Evolutionary conservation across 768 basidiomycete species (phyloP), one percentile per base, ranked within the genome.

Genomic region (Fomitopsis pulvina): DNA sequence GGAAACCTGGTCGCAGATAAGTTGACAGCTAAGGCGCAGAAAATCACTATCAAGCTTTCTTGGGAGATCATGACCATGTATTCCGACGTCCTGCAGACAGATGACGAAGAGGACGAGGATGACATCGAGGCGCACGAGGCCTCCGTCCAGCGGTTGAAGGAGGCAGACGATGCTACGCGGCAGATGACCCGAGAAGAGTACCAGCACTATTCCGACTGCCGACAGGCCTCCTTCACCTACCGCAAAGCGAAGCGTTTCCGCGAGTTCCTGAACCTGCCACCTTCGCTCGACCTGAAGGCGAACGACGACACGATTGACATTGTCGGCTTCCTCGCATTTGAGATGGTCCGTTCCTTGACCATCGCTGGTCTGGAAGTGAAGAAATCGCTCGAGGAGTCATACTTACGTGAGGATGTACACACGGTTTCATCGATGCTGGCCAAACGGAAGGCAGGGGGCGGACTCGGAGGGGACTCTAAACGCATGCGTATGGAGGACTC

Each of bases 111-210:
- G 63, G 94, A 96, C 58, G 93, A 95, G 56, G 93, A 95, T 57
- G 93, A 95, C 58, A 83, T 93, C 25, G 94, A 96, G 65, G 94
- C 94, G 0, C 89, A 93, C 63, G 92, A 94, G 63, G 92, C 92
- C 12, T 92, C 88, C n/a, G 83, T 94, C 45, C 83, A 85, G 60
- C 80, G 93, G 16, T 70, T 96, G 39, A 86, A 87, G 70, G 93
- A 96, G 76, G 92, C 92, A 2, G 94, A 98, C 67, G 91, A 93
- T 55, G 86, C 92, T 10, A 97, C 94, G 1, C 78, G 90, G 40
- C 82, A 91, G 68, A 98, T 97, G 94, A 94, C 92, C 7, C 78
- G 89, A 58, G 94, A 97, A 64, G 92, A 97, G 60, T 98, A 97
- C 64, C 88, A 94, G 52, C 92, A 93, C 63, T 96, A 96, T 63